Evolutionary conservation across 1,139 yeast genomes (phyloP).

Genomic region (Scheffersomyces parashehatae): DNA sequence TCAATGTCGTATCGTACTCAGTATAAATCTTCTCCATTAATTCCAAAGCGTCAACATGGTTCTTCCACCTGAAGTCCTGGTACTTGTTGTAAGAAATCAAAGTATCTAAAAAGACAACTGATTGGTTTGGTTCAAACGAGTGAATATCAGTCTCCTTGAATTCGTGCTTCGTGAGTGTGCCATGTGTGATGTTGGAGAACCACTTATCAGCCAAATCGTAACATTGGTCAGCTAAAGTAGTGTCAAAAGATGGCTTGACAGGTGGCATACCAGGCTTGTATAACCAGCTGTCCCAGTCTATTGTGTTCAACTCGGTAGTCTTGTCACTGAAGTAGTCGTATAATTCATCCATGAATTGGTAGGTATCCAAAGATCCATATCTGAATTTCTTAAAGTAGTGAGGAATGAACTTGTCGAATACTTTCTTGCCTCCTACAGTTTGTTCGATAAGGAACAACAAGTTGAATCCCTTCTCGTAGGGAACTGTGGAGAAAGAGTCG

Average conservation of each 20-base stretch:
- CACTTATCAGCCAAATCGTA: constrained; percentile 66
- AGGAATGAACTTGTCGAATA: constrained; percentile 78
- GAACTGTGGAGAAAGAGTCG: constrained; percentile 84
- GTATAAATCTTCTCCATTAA: constrained; percentile 48
- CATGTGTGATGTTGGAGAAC: constrained; percentile 35
- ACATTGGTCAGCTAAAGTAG: constrained; percentile 74
- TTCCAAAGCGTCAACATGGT: constrained; percentile 36
- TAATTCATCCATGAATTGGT: constrained; percentile 74
- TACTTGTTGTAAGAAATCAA: constrained; percentile 40
- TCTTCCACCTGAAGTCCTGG: constrained; percentile 36
- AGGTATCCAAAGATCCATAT: constrained; percentile 74
- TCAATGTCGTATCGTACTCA: constrained; percentile 50
- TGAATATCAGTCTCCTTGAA: constrained; percentile 46
- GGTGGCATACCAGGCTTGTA: constrained; percentile 86
- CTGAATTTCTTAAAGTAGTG: constrained; percentile 71
- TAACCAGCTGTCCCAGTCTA: constrained; percentile 88
- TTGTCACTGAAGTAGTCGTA: constrained; percentile 61
- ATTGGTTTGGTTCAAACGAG: constrained; percentile 70
- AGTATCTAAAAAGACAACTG: constrained; percentile 75
- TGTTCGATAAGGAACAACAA: constrained; percentile 73
- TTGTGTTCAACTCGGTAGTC: constrained; percentile 52
- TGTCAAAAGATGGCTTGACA: constrained; percentile 71
- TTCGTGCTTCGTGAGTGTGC: background rate
- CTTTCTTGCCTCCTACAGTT: constrained; percentile 54
- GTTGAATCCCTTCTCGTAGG: constrained; percentile 89